phyloP scores from a whole-genome alignment of 257 asterid species.

The Anisodus tanguticus region DNA sequence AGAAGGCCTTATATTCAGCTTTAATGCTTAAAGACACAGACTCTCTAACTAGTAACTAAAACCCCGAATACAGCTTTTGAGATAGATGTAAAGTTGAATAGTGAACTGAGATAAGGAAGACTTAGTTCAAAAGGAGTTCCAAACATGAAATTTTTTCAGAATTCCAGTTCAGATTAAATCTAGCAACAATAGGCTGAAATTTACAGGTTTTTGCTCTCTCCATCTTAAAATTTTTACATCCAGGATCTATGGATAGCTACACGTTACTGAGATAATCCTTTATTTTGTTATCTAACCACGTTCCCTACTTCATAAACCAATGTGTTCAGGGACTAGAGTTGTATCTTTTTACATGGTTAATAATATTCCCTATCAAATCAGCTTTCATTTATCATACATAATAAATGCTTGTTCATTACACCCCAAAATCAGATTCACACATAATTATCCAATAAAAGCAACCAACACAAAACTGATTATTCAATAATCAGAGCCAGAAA shows the following conservation, averaged over 20 bases:
- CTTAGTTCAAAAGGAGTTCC: not conserved
- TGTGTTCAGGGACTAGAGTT: not conserved
- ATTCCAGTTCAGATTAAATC: not conserved
- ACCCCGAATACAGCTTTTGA: not conserved
- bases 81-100: not conserved
- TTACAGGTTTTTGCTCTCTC: not conserved
- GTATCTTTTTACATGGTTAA: not conserved
- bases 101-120: not conserved
- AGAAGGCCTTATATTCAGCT: not conserved
- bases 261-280: not conserved
- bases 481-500: not conserved
- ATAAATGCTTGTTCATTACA: not conserved
- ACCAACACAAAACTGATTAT: not conserved
- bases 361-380: not conserved
- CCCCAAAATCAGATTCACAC: not conserved
- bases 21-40: not conserved
- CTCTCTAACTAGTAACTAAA: not conserved
- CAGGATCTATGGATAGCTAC: not conserved
- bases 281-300: not conserved
- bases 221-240: not conserved
- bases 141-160: slow-evolving; percentile 20
- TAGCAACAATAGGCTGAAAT: not conserved
- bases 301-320: not conserved
- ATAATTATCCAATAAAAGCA: not conserved
- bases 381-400: not conserved